Base-by-base conservation (phyloP, 1,284 basidiomycete genomes). In the Coniferiporia sulphurascens region DNA sequence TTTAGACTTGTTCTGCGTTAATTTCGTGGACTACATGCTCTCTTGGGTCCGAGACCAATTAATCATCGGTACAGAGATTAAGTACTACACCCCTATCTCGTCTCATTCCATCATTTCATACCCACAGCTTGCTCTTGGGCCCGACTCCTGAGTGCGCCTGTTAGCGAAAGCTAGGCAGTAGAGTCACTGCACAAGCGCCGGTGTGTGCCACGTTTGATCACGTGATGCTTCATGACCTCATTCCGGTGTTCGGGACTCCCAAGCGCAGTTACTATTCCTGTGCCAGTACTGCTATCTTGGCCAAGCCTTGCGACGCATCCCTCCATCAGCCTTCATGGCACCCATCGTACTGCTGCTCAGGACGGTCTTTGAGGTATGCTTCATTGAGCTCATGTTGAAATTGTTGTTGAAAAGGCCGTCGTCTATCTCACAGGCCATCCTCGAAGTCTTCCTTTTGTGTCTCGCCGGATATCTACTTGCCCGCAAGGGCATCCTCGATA, bases 391-490 rank as follows among this genome's bases (percentile, higher is more conserved):
- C n/a, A 22, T 43, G 19, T 50, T 36, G 13, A 8, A 41, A 10
- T 41, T 41, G 38, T 12, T 41, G 38, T 15, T 41, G 15, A 41
- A 3, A 3, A 12, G 2, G 3, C 15, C 38, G 38, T 2, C 44
- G 17, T 32, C 9, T 48, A 1, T 34, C 19, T 17, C n/a, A 17
- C n/a, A 94, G 91, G 93, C 93, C 19, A 95, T 97, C 65, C 76
- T 91, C 50, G 87, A 96, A 72, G 95, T 97, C 59, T 91, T 95
- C 69, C 69, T 97, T 49, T 76, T 95, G 66, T 95, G 93, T 74
- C 70, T 91, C 1, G 89, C 92, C 1, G 95, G 95, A 1, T 97
- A 91, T 73, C 75, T 88, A 21, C 85, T 97, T 46, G 91, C 95
- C 1, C 73, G 78, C 50, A 79, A 81, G 22, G 91, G 91, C 36